phyloP scores from a whole-genome alignment of 2,329 filamentous ascomycete genomes.

The Whalleya microplaca region DNA sequence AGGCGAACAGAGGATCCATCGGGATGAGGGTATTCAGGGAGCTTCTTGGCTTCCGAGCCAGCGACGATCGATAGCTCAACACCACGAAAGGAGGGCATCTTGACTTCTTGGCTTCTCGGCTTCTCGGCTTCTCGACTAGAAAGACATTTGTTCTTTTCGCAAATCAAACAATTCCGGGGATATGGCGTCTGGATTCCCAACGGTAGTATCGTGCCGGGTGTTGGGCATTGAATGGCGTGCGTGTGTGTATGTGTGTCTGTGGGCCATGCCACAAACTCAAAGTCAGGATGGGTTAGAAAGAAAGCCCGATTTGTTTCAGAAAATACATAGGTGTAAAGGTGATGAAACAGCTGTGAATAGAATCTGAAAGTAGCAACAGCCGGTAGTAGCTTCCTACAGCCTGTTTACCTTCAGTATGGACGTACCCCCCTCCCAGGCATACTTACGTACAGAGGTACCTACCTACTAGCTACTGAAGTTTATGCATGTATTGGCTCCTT shows the following conservation, averaged over 20 bases:
- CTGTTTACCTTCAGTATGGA: background rate
- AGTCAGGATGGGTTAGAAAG: background rate
- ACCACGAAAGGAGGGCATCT: slow-evolving; percentile 55
- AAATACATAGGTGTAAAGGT: background rate
- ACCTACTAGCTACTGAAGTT: too few relatives aligned
- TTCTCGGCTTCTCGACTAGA: slow-evolving; percentile 49
- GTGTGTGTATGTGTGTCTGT: background rate
- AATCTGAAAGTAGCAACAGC: background rate
- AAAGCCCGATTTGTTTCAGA: background rate
- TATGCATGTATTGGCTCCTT: too few relatives aligned
- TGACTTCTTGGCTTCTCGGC: too few relatives aligned
- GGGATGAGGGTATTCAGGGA: slow-evolving; percentile 60
- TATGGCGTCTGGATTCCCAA: background rate
- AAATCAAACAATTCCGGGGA: background rate
- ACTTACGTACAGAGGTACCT: too few relatives aligned
- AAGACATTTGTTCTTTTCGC: background rate
- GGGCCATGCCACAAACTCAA: background rate
- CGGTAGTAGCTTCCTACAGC: background rate
- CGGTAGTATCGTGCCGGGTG: too few relatives aligned
- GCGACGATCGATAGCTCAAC: slow-evolving; percentile 50
- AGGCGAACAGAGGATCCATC: slow-evolving; percentile 51
- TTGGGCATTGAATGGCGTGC: background rate
- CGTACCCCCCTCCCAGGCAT: background rate
- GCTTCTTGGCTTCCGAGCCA: slow-evolving; percentile 39
- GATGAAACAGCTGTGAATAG: background rate